Base-by-base conservation (phyloP, 139 green algal genomes). In the Chlorella sp. region DNA sequence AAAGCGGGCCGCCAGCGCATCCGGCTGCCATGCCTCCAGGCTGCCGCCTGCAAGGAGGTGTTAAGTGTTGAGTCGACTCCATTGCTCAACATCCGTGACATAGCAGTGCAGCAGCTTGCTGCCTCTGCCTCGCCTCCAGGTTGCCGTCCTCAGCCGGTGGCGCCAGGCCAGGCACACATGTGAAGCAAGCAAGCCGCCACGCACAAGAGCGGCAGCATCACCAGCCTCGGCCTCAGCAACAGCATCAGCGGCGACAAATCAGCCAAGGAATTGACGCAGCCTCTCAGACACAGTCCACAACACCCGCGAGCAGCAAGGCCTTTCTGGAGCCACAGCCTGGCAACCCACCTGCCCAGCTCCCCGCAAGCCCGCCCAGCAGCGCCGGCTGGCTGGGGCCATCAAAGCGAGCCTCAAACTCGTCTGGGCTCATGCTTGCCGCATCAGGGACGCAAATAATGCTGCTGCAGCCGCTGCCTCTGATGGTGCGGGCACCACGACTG, bases 341-440 rank as follows among this genome's bases (percentile, higher is more conserved):
- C 69, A 76, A 19, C 34, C 69, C 62, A 84, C 81, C 69, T 73
- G 70, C 19, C 81, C 70, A 81, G 81, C 41, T 54, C 2, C 19
- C 54, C 11, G 81, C 30, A 40, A 86, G 81, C 7, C 81, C 81
- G 19, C 92, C 94, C 77, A 97, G 93, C 34, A 98, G 87, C 17
- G 94, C 91, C 0, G 94, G 95, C n/a, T 90, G 73, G 4, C 92
- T 70, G 0, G 93, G 90, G 28, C 69, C 56, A 76, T 98, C 95
- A 86, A 90, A 97, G 0, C 82, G 77, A 40, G 91, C 76, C 17
- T 93, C 88, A 91, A 98, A 98, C 58, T 94, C 73, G 44, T 91
- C 88, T 16, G 88, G 46, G 0, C 83, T 90, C 77, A 97, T 80
- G 48, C 36, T n/a, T 28, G 26, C 54, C 3, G 70, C 74, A 81